Base-by-base conservation (phyloP, 2,329 filamentous ascomycete genomes). In the Scytalidium sp. region DNA sequence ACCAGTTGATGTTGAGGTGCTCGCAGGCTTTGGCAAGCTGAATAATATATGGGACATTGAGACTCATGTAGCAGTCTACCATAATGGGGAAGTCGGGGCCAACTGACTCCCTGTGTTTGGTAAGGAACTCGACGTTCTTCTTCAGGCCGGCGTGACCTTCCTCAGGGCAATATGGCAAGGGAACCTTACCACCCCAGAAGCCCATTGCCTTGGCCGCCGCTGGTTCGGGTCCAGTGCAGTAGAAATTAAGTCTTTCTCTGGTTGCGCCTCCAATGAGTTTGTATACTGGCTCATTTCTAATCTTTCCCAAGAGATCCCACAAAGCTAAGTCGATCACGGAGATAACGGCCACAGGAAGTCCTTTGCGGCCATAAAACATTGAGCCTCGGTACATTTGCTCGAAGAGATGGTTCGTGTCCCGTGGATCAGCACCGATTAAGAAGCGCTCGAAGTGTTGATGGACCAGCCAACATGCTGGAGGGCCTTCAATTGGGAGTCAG, bases 351-450 rank as follows among this genome's bases (percentile, higher is more conserved):
- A 93, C 81, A 2, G 92, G 88, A 2, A 97, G 82, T 43, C 92
- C 92, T 70, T 97, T 97, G 58, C 92, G 86, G 54, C 92, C 92
- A 65, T 97, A 97, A 76, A 96, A 97, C 89, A 96, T 95, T 59
- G 90, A 95, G 2, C 81, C 88, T 52, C 91, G 85, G 75, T 96
- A 97, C 92, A 97, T 96, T 69, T 95, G 90, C 75, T 97, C 92
- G 66, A 95, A 97, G 23, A 97, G 76, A 55, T 92, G 81, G 70
- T 96, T 96, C 47, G 90, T 95, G 65, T 97, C 90, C 60, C 92
- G 81, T 10, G 91, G 91, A 67, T 97, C 92, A 60, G 89, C 85
- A 40, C 90, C 91, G 59, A 96, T 79, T 53, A 97, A 74, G 78
- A 97, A 97, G 55, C 92, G 83, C 70, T 94, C 87, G 67, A 97